phyloP scores from a whole-genome alignment of 2,329 filamentous ascomycete genomes.

The Lasiodiplodia sp. region DNA sequence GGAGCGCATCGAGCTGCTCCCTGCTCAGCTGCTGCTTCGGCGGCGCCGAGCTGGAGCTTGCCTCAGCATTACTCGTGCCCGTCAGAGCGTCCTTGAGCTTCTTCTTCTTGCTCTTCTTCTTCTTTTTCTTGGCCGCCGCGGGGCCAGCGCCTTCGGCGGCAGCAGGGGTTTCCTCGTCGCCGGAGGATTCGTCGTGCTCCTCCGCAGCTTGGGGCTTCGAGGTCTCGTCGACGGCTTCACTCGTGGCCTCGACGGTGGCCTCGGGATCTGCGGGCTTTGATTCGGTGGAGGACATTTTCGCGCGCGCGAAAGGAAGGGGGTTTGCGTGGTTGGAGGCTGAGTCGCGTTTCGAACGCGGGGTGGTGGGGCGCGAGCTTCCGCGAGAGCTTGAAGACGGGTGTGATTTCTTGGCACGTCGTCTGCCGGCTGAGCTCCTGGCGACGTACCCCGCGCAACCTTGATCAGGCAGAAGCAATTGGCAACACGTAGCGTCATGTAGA shows the following conservation, averaged over 20 bases:
- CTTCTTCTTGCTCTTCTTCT: conserved; percentile 71
- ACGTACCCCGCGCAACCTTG: not conserved
- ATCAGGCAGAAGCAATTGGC: not conserved
- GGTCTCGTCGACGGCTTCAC: conserved; percentile 35
- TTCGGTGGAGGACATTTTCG: conserved; percentile 45
- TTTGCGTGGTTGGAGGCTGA: conserved; percentile 2
- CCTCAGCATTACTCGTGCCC: conserved; percentile 42
- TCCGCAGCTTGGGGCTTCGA: conserved; percentile 41
- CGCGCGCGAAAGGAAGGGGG: not conserved
- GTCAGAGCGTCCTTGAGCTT: conserved; percentile 60
- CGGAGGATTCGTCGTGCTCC: conserved; percentile 38
- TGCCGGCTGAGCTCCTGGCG: no score
- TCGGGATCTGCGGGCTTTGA: conserved; percentile 67
- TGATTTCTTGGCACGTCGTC: conserved; percentile 14
- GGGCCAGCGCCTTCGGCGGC: conserved; percentile 30
- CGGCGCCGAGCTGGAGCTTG: conserved; percentile 22
- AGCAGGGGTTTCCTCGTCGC: conserved; percentile 49
- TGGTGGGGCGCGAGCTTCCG: conserved; percentile 27
- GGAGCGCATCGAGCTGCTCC: conserved; percentile 47
- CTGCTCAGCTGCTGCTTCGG: conserved; percentile 40
- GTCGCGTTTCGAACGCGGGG: conserved; percentile 21
- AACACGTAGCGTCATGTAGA: not conserved
- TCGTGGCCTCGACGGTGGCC: conserved; percentile 55
- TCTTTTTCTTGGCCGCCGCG: conserved; percentile 59
- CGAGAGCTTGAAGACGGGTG: not conserved